Conservation (phyloP, 2,329 filamentous ascomycete genomes). For the Eutypella sp. region DNA sequence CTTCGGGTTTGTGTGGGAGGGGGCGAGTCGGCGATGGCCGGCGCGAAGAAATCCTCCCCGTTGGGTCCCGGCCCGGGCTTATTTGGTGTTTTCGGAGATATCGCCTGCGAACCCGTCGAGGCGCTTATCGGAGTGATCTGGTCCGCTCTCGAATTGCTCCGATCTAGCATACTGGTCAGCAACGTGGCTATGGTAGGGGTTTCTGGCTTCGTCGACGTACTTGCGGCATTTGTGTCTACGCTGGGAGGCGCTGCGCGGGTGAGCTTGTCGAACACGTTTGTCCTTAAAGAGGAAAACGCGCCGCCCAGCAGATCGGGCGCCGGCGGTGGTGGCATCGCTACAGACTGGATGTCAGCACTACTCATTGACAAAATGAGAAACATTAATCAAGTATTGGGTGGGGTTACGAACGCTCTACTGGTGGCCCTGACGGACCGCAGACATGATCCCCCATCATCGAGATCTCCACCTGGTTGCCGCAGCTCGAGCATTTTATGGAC, state of each 20-base stretch:
- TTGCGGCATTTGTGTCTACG: constrained; percentile 54
- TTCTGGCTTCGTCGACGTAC: constrained; percentile 35
- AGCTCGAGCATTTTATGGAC: constrained; percentile 83
- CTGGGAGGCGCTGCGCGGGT: constrained; percentile 42
- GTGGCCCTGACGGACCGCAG: constrained; percentile 46
- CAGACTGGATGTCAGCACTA: constrained; percentile 20
- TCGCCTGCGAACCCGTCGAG: constrained; percentile 52
- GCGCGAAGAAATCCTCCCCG: constrained; percentile 40
- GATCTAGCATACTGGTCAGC: constrained; percentile 43
- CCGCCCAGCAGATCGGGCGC: constrained; percentile 28
- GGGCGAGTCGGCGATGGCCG: constrained; percentile 39
- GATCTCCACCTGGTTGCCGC: constrained; percentile 73
- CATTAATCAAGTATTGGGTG: too few relatives aligned
- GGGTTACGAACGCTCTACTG: constrained; percentile 40
- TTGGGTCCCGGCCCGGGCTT: constrained; percentile 37
- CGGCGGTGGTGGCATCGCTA: constrained; percentile 15
- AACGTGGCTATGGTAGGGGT: constrained; percentile 2
- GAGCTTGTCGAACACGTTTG: constrained; percentile 34
- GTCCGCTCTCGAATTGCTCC: constrained; percentile 47
- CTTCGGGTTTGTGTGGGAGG: constrained; percentile 34
- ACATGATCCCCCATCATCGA: constrained; percentile 81
- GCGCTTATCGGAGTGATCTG: constrained; percentile 61
- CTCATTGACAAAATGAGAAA: neutral
- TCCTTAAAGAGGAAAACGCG: constrained; percentile 32
- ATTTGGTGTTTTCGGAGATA: constrained; percentile 58